Evolutionary conservation across 2,329 filamentous ascomycete genomes (phyloP).

Genomic region (Thielaviopsis cerberus): DNA sequence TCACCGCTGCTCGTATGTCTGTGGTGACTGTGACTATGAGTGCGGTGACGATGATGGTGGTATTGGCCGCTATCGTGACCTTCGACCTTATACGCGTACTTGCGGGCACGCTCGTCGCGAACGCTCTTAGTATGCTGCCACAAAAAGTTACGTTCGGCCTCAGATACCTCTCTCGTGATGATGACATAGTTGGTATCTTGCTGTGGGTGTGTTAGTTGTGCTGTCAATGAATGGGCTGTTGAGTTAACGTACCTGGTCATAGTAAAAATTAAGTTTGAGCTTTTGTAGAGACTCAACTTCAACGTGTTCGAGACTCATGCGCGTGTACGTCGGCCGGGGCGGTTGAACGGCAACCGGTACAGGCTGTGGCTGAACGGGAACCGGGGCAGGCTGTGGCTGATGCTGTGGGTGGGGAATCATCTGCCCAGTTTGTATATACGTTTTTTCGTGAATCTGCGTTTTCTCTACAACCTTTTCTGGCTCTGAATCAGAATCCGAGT

Average conservation of each 20-base stretch:
- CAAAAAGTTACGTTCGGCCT: constrained; percentile 51
- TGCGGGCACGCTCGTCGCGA: constrained; percentile 30
- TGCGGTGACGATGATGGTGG: constrained; percentile 24
- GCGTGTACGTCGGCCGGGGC: constrained; percentile 37
- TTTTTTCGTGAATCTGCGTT: constrained; percentile 18
- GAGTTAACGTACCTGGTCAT: constrained; percentile 31
- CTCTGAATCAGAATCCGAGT: not conserved
- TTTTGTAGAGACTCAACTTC: constrained; percentile 41
- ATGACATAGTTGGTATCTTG: constrained; percentile 51
- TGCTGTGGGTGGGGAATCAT: constrained; percentile 3
- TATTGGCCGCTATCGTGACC: constrained; percentile 29
- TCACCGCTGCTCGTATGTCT: not conserved
- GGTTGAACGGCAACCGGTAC: not conserved
- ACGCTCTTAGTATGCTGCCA: constrained; percentile 52
- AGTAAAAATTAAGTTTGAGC: constrained; percentile 38
- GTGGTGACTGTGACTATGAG: constrained; percentile 7
- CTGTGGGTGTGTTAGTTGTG: not conserved
- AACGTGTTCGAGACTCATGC: constrained; percentile 42
- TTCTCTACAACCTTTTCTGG: not conserved
- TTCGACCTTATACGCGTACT: constrained; percentile 16
- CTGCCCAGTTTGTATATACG: constrained; percentile 13
- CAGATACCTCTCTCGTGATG: constrained; percentile 54
- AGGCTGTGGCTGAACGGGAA: not conserved
- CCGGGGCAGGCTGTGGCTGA: not conserved
- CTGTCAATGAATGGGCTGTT: too few species aligned